A percentile compares a stretch with the other conserved stretches of the same genome.
These are phyloP conservation scores for Perkinsus olseni DNA, from an alignment of 169 alveolate species.

Conservation along the genomic window DNA sequence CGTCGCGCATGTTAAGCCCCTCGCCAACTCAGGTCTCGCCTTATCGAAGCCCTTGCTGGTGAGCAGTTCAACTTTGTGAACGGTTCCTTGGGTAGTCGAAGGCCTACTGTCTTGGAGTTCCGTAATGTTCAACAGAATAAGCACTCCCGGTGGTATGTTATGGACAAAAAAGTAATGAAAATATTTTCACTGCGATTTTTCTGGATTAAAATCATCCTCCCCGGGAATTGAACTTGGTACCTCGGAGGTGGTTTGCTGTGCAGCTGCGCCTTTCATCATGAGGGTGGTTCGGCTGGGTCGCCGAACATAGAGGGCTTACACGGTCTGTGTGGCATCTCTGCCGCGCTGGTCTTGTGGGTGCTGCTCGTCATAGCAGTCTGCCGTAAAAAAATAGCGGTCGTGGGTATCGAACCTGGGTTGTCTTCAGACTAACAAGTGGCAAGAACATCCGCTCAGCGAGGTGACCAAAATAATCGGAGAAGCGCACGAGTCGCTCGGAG, in stretches of 20 bases:
- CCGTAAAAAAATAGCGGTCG: too few relatives aligned
- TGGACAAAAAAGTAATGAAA: neutral
- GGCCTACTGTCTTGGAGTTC: conserved; percentile 6
- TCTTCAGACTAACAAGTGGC: conserved; percentile 19
- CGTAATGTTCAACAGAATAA: conserved; percentile 1
- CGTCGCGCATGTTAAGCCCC: too few relatives aligned
- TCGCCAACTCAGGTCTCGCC: neutral
- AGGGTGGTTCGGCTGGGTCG: too few relatives aligned
- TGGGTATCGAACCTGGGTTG: neutral
- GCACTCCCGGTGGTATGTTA: neutral
- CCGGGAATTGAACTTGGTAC: too few relatives aligned
- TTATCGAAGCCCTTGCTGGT: neutral
- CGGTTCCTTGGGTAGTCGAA: neutral
- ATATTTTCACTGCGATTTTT: too few relatives aligned
- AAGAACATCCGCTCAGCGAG: conserved; percentile 14
- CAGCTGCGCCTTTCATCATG: too few relatives aligned
- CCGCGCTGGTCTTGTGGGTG: too few relatives aligned
- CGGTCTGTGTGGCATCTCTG: too few relatives aligned
- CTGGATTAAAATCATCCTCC: too few relatives aligned
- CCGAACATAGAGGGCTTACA: too few relatives aligned
- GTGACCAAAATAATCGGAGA: conserved; percentile 14
- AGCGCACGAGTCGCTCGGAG: conserved; percentile 15
- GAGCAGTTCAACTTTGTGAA: conserved; percentile 1
- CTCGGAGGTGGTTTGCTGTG: too few relatives aligned
- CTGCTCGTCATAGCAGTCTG: too few relatives aligned